Evolutionary conservation across 257 asterid species (phyloP).

Genomic region (Ballota nigra): DNA sequence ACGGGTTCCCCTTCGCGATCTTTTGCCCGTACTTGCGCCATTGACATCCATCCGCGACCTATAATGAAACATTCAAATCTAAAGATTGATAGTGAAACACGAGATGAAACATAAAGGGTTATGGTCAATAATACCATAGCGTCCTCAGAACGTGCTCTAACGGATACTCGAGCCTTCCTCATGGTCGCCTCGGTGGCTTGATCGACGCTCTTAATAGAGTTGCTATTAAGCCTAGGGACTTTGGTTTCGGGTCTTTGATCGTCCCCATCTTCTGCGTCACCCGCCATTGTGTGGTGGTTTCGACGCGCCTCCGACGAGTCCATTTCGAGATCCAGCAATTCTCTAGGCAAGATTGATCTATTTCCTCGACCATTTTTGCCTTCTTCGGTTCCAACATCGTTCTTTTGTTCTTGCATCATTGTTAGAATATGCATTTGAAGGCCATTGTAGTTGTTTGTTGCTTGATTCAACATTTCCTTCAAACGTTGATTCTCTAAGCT

Average conservation of each 20-base stretch:
- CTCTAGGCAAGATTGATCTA: slow-evolving; percentile 46
- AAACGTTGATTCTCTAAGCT: slow-evolving; percentile 55
- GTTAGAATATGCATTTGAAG: slow-evolving; percentile 58
- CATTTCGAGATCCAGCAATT: slow-evolving; percentile 61
- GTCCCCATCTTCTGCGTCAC: slow-evolving; percentile 18
- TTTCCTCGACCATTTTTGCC: slow-evolving; percentile 24
- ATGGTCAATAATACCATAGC: too few relatives aligned
- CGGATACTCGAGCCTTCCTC: slow-evolving; percentile 84
- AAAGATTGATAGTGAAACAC: background rate
- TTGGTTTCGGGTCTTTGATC: slow-evolving; percentile 45
- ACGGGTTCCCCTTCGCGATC: slow-evolving; percentile 89
- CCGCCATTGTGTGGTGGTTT: background rate
- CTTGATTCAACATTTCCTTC: slow-evolving; percentile 51
- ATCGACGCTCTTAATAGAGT: slow-evolving; percentile 39
- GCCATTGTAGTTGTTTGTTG: slow-evolving; percentile 40
- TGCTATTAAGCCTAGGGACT: slow-evolving; percentile 31
- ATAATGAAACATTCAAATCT: background rate
- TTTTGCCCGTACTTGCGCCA: slow-evolving; percentile 96
- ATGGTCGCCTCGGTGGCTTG: slow-evolving; percentile 83
- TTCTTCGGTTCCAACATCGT: background rate
- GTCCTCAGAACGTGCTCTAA: slow-evolving; percentile 71
- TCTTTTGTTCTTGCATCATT: slow-evolving; percentile 33
- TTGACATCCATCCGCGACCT: slow-evolving; percentile 90
- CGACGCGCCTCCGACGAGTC: background rate
- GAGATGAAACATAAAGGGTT: background rate